Conservation (phyloP, 345 rosid species). For the Brassica nigra region DNA sequence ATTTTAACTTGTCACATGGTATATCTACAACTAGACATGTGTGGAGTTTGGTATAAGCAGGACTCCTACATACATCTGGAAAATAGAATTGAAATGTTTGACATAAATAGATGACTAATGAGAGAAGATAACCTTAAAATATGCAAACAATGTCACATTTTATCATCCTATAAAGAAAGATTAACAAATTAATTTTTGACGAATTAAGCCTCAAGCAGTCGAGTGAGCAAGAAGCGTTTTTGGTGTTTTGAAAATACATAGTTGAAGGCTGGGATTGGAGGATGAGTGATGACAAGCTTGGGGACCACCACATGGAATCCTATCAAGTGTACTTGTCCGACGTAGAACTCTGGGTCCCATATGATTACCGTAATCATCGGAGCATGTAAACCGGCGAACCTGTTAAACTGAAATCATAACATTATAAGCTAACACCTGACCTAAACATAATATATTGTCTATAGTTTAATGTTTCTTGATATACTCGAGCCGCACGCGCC, state of each 20-base stretch:
- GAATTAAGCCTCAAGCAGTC: slow-evolving; percentile 14
- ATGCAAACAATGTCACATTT: slow-evolving; percentile 21
- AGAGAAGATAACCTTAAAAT: slow-evolving; percentile 8
- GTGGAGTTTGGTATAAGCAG: slow-evolving; percentile 10
- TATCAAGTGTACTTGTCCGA: slow-evolving; percentile 38
- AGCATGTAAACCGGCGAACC: slow-evolving; percentile 35
- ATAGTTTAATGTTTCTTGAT: slow-evolving; percentile 25
- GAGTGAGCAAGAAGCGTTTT: slow-evolving; percentile 12
- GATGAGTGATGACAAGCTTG: slow-evolving; percentile 21
- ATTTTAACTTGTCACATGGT: background rate
- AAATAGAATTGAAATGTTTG: background rate
- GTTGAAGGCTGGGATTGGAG: slow-evolving; percentile 29
- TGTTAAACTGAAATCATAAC: background rate
- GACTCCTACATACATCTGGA: slow-evolving; percentile 18
- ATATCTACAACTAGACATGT: slow-evolving; percentile 4
- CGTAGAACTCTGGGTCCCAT: slow-evolving; percentile 23
- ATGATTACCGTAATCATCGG: slow-evolving; percentile 40
- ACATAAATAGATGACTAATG: slow-evolving; percentile 6
- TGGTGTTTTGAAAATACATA: background rate
- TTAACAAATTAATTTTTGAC: background rate
- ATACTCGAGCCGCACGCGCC: slow-evolving; percentile 61
- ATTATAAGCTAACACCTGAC: slow-evolving; percentile 35
- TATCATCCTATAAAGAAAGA: slow-evolving; percentile 5
- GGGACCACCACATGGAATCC: slow-evolving; percentile 44
- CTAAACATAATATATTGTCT: background rate